Evolutionary conservation across 2,329 filamentous ascomycete species (phyloP).

Genomic region (Cladophialophora exuberans): DNA sequence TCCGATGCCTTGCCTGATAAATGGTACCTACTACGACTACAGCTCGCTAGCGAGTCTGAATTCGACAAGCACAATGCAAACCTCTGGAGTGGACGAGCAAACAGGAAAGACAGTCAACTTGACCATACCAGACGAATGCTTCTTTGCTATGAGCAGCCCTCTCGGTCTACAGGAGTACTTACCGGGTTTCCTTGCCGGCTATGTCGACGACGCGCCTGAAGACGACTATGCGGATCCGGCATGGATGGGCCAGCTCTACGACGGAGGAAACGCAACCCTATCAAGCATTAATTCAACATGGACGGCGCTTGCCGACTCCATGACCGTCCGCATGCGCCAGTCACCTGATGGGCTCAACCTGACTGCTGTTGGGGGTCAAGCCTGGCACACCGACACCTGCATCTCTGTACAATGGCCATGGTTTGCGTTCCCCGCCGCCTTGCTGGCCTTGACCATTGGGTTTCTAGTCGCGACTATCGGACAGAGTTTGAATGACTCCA

Average conservation of each 20-base stretch:
- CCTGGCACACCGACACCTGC: background rate
- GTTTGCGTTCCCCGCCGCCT: background rate
- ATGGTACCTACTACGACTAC: too few species aligned
- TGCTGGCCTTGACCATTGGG: background rate
- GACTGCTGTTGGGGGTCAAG: background rate
- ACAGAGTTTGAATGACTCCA: background rate
- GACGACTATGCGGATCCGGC: background rate
- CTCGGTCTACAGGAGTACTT: background rate
- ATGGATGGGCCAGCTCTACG: background rate
- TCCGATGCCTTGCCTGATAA: too few species aligned
- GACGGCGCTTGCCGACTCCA: too few species aligned
- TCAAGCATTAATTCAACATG: background rate
- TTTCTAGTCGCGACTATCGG: background rate
- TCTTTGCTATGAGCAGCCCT: too few species aligned
- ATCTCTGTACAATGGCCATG: background rate
- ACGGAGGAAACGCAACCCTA: background rate
- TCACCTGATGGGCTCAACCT: too few species aligned
- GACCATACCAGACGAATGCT: too few species aligned
- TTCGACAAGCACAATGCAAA: too few species aligned
- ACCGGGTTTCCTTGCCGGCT: background rate
- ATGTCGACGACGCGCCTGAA: too few species aligned
- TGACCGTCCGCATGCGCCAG: too few species aligned
- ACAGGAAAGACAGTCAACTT: too few species aligned
- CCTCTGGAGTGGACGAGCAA: too few species aligned
- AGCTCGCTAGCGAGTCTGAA: too few species aligned